Percentiles rank a stretch among this genome's conserved stretches.
These are phyloP conservation scores for Agarophyton chilense DNA, from an alignment of 23 red algal genomes.

Conservation along the genomic window DNA sequence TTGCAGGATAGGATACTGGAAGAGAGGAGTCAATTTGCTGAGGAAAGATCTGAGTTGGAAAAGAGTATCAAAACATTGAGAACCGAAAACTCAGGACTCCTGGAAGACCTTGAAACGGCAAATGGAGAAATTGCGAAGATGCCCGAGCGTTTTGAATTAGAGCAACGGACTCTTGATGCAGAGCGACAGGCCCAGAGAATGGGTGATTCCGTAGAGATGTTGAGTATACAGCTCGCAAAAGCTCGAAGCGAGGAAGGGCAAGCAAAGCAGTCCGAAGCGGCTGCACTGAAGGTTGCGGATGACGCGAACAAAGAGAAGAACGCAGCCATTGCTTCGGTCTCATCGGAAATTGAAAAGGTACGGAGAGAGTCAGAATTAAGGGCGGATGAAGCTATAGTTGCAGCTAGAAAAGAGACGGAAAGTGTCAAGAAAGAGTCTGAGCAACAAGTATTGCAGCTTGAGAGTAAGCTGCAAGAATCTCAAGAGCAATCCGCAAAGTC, in stretches of 20 bases:
- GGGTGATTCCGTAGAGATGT: slow-evolving; percentile 56
- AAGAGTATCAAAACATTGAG: slow-evolving; percentile 6
- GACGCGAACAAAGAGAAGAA: slow-evolving; percentile 11
- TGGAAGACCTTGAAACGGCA: slow-evolving; percentile 46
- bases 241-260: slow-evolving; percentile 56
- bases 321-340: slow-evolving; percentile 5
- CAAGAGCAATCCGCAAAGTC: slow-evolving; percentile 20
- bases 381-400: neutral
- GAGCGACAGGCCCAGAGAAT: slow-evolving; percentile 45
- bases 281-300: neutral
- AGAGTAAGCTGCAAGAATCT: neutral
- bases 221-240: slow-evolving; percentile 65
- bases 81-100: slow-evolving; percentile 37
- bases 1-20: slow-evolving; percentile 32
- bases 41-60: slow-evolving; percentile 6
- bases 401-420: slow-evolving; percentile 11
- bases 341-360: neutral
- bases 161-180: slow-evolving; percentile 49
- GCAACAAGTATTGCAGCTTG: neutral
- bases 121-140: slow-evolving; percentile 42
- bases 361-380: neutral
- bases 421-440: neutral
- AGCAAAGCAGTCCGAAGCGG: slow-evolving; percentile 22
- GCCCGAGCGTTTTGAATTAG: slow-evolving; percentile 67
- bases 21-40: slow-evolving; percentile 41